Percentiles rank a stretch among this genome's conserved stretches.
phyloP scores from a whole-genome alignment of 2,329 filamentous ascomycete genomes.

The Fusarium xyrophilum region DNA sequence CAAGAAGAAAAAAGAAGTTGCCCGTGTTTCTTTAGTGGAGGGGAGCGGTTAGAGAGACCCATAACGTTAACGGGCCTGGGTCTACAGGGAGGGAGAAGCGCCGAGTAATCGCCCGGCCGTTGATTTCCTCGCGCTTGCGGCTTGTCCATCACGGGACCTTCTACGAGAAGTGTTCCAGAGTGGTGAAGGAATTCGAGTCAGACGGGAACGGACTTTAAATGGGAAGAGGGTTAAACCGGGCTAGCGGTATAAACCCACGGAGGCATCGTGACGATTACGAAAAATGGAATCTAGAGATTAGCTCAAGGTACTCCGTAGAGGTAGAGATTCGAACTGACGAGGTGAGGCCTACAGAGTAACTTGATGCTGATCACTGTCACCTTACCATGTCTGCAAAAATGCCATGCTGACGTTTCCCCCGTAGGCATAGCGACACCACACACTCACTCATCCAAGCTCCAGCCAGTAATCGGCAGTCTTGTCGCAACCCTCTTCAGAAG shows the following conservation, averaged over 20 bases:
- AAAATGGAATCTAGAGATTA: neutral
- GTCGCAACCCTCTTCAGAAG: slow-evolving; percentile 9
- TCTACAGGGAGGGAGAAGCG: slow-evolving; percentile 42
- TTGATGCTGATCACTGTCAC: neutral
- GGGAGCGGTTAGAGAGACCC: slow-evolving; percentile 34
- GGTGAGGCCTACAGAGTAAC: neutral
- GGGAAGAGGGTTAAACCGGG: slow-evolving; percentile 10
- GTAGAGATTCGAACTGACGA: neutral
- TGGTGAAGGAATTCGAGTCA: neutral
- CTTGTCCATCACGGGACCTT: slow-evolving; percentile 10
- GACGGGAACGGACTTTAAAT: slow-evolving; percentile 6
- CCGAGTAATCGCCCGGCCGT: slow-evolving; percentile 48
- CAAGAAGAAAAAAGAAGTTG: neutral
- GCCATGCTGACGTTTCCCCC: neutral
- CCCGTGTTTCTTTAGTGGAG: slow-evolving; percentile 9
- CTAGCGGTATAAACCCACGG: slow-evolving; percentile 9
- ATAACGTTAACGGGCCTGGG: slow-evolving; percentile 35
- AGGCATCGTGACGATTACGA: neutral
- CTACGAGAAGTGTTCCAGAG: slow-evolving; percentile 16
- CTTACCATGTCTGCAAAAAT: neutral
- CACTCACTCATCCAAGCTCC: neutral
- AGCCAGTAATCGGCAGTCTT: slow-evolving; percentile 6
- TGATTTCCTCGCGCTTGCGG: slow-evolving; percentile 20
- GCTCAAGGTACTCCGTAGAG: neutral
- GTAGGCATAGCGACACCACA: neutral